These are phyloP conservation scores for Plasmodiophora brassicae DNA, from an alignment of 208 protist genomes.

Conservation along the genomic window DNA sequence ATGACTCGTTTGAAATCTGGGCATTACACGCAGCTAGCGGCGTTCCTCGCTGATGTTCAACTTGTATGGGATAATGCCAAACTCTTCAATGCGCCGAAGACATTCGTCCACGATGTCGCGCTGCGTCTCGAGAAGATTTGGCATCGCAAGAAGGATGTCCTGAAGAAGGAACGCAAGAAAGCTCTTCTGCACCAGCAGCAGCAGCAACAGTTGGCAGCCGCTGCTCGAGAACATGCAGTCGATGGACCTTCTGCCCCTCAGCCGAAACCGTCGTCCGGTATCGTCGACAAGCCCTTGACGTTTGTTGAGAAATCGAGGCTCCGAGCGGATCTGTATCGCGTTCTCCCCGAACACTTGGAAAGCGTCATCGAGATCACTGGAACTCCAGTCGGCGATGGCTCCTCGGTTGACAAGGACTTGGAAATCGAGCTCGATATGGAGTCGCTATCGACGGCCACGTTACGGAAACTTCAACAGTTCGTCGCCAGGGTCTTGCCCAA, in stretches of 20 bases:
- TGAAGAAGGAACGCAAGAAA: too few species aligned
- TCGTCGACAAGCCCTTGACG: not conserved
- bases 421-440: not conserved
- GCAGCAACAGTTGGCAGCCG: too few species aligned
- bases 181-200: too few species aligned
- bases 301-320: conserved; percentile 9
- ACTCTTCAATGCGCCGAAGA: conserved; percentile 28
- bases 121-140: conserved; percentile 13
- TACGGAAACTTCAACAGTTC: not conserved
- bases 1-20: not conserved
- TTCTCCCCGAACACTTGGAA: not conserved
- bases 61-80: conserved; percentile 38
- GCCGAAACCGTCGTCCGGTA: too few species aligned
- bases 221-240: too few species aligned
- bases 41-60: conserved; percentile 26
- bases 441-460: not conserved
- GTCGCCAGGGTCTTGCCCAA: conserved; percentile 12
- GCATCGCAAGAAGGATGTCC: not conserved
- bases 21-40: not conserved
- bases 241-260: too few species aligned
- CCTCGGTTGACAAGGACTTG: too few species aligned
- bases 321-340: not conserved
- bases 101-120: conserved; percentile 26
- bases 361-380: not conserved
- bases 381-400: not conserved